These are phyloP conservation scores for Hypoxylon sp. DNA, from an alignment of 2,329 filamentous ascomycete species.

Conservation along the genomic window DNA sequence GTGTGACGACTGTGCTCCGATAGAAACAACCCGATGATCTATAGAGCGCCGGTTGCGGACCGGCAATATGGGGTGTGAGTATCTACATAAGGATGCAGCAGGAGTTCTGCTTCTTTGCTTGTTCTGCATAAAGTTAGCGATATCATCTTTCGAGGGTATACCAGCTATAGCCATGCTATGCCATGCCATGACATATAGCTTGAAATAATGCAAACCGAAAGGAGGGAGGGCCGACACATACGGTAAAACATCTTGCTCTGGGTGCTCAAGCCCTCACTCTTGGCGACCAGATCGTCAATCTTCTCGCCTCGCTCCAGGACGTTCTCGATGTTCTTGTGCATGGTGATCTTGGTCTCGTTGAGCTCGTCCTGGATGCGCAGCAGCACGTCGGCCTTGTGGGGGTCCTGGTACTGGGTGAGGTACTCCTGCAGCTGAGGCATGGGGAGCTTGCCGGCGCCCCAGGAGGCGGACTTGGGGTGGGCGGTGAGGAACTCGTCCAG, in stretches of 20 bases:
- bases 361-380: conserved; percentile 96
- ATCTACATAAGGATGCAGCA: conserved; percentile 75
- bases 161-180: too few species aligned
- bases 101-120: conserved; percentile 83
- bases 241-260: conserved; percentile 99
- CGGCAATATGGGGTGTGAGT: conserved; percentile 1
- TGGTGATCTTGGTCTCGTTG: conserved; percentile 95
- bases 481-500: conserved; percentile 85
- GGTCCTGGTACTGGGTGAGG: conserved; percentile 78
- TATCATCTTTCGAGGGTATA: neutral
- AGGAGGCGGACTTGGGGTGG: conserved; percentile 73
- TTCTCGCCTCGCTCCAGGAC: conserved; percentile 92
- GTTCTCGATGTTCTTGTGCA: conserved; percentile 96
- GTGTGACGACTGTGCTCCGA: conserved; percentile 40
- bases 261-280: conserved; percentile 87
- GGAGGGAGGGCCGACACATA: conserved; percentile 49
- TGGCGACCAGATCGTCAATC: conserved; percentile 91
- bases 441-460: conserved; percentile 62
- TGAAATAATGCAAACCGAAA: neutral
- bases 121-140: conserved; percentile 50
- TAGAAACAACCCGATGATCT: conserved; percentile 16
- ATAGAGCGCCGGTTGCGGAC: neutral
- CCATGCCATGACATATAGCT: too few species aligned
- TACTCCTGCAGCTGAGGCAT: conserved; percentile 84
- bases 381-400: conserved; percentile 87